These are phyloP conservation scores for Cutaneotrichosporon arboriforme DNA, from an alignment of 1,284 basidiomycete genomes.

Conservation along the genomic window DNA sequence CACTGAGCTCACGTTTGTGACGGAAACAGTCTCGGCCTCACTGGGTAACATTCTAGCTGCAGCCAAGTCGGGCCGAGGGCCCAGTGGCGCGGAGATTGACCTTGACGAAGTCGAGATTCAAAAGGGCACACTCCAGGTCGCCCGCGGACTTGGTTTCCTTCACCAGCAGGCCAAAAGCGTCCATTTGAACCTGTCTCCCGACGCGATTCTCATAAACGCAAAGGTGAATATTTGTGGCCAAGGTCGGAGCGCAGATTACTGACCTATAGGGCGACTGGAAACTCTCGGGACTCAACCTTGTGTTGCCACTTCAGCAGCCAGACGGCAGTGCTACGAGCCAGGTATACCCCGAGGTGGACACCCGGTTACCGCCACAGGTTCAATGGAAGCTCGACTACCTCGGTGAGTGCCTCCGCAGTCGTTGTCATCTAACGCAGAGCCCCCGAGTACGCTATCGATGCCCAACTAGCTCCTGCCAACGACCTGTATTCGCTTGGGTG, in stretches of 20 bases:
- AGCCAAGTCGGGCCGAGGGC: conserved; percentile 53
- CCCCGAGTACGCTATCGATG: conserved; percentile 91
- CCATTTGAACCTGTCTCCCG: conserved; percentile 83
- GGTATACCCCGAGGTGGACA: conserved; percentile 85
- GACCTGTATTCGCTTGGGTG: conserved; percentile 95
- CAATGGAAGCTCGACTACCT: conserved; percentile 94
- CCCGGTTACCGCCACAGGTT: conserved; percentile 68
- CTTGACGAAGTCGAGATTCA: conserved; percentile 66
- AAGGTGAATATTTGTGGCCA: conserved; percentile 63
- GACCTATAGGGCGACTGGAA: conserved; percentile 88
- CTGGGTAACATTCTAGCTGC: conserved; percentile 51
- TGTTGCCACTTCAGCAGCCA: conserved; percentile 66
- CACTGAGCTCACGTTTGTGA: conserved; percentile 81
- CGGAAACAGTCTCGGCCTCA: conserved; percentile 74
- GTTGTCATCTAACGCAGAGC: conserved; percentile 54
- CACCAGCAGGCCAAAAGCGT: conserved; percentile 86
- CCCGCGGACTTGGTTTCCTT: conserved; percentile 86
- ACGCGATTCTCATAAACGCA: conserved; percentile 76
- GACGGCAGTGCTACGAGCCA: conserved; percentile 72
- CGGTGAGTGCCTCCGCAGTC: conserved; percentile 52
- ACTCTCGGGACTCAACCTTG: conserved; percentile 80
- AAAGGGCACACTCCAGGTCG: conserved; percentile 89
- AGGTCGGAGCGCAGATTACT: neutral
- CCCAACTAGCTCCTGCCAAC: conserved; percentile 73
- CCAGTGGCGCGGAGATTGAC: conserved; percentile 77